A percentile compares a stretch with the other conserved stretches of the same genome.
Conservation (phyloP, 2,329 filamentous ascomycete genomes). For the Nigrospora oryzae region DNA sequence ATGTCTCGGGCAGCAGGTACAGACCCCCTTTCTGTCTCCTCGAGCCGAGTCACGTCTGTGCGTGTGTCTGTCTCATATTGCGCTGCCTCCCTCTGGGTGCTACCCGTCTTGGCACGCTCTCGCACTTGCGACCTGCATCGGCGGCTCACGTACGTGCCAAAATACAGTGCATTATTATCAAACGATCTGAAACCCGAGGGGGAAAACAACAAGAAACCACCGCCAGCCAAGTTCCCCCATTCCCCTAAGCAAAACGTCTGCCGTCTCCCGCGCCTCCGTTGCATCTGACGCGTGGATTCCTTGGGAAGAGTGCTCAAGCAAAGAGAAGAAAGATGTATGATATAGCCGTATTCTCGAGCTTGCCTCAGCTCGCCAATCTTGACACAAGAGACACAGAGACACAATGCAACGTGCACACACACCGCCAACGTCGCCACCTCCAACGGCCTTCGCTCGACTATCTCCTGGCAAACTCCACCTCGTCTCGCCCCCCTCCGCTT, state of each 20-base stretch:
- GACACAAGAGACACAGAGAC: conserved; percentile 19
- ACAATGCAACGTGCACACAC: conserved; percentile 20
- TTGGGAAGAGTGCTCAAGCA: too few species aligned
- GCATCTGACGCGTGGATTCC: too few species aligned
- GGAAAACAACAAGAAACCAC: neutral
- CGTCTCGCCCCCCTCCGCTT: neutral
- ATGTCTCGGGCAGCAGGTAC: too few species aligned
- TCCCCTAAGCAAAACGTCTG: too few species aligned
- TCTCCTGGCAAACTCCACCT: neutral
- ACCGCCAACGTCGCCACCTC: conserved; percentile 2
- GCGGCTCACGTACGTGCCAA: too few species aligned
- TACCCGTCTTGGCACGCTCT: too few species aligned
- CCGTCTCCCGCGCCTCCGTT: conserved; percentile 10
- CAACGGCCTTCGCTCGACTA: neutral
- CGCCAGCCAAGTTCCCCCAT: too few species aligned
- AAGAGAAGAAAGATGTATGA: conserved; percentile 40
- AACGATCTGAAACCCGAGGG: neutral
- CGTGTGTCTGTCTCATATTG: too few species aligned
- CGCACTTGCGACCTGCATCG: too few species aligned
- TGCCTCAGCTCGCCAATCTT: conserved; percentile 23
- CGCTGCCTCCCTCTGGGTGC: too few species aligned
- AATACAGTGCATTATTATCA: conserved; percentile 7
- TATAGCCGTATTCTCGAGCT: conserved; percentile 30
- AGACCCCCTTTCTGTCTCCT: too few species aligned
- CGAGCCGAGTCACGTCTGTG: too few species aligned